A percentile compares a stretch with the other conserved stretches of the same genome.
These are phyloP conservation scores for Pyricularia pennisetigena DNA, from an alignment of 2,329 filamentous ascomycete genomes.

Conservation along the genomic window DNA sequence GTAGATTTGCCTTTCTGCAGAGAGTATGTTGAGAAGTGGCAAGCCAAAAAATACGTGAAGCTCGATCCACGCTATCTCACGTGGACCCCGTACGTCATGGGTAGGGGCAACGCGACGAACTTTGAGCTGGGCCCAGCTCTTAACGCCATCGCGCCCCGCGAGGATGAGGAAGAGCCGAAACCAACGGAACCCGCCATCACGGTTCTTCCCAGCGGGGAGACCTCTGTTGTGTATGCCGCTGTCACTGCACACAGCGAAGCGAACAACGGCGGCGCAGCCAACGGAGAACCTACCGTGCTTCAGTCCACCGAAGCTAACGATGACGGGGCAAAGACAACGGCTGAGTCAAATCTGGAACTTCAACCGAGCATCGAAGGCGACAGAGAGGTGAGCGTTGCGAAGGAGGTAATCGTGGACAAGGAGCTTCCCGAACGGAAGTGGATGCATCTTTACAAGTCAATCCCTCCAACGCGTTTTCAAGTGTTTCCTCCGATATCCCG, in stretches of 20 bases:
- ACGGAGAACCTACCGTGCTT: slow-evolving; percentile 10
- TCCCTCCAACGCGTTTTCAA: slow-evolving; percentile 65
- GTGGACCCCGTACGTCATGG: slow-evolving; percentile 98
- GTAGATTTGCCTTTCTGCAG: slow-evolving; percentile 79
- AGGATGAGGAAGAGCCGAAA: slow-evolving; percentile 52
- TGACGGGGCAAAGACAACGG: slow-evolving; percentile 7
- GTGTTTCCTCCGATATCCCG: slow-evolving; percentile 61
- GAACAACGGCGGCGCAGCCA: slow-evolving; percentile 12
- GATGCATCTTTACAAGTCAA: slow-evolving; percentile 38
- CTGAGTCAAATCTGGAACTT: not conserved
- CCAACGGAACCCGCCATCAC: slow-evolving; percentile 20
- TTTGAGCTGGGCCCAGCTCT: slow-evolving; percentile 75
- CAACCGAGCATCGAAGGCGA: not conserved
- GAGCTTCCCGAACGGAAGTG: slow-evolving; percentile 24
- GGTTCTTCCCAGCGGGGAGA: slow-evolving; percentile 21
- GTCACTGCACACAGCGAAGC: not conserved
- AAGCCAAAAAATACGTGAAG: slow-evolving; percentile 77
- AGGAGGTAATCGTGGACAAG: not conserved
- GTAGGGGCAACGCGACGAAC: slow-evolving; percentile 68
- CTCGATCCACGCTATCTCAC: slow-evolving; percentile 72
- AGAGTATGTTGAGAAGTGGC: slow-evolving; percentile 82
- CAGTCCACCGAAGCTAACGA: slow-evolving; percentile 13
- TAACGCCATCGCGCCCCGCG: slow-evolving; percentile 78
- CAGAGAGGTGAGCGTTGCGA: not conserved
- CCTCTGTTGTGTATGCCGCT: slow-evolving; percentile 11